These are phyloP conservation scores for Chlamydomonas reinhardtii DNA, from an alignment of 163 green algal genomes.

Conservation along the genomic window DNA sequence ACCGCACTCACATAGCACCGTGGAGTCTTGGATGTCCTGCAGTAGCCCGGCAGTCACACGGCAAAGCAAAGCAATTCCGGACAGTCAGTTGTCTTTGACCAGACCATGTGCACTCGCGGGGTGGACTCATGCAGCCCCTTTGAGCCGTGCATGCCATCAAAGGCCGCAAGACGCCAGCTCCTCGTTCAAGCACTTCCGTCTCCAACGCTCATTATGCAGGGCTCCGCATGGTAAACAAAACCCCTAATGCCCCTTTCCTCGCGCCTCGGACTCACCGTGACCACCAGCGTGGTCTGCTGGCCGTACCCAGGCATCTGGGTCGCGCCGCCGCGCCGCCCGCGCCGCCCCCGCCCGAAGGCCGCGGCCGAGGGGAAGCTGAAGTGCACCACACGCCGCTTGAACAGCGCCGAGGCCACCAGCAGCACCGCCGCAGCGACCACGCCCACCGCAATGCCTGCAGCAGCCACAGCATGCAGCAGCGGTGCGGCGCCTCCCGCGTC, in stretches of 20 bases:
- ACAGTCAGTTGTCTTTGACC: too few relatives aligned
- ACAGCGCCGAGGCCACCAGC: neutral
- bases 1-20: slow-evolving; percentile 35
- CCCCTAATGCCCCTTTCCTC: too few relatives aligned
- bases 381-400: neutral
- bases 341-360: neutral
- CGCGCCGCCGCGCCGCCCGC: neutral
- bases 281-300: slow-evolving; percentile 41
- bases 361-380: neutral
- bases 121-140: too few relatives aligned
- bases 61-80: too few relatives aligned
- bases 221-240: too few relatives aligned
- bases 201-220: too few relatives aligned
- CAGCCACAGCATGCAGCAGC: neutral
- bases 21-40: slow-evolving; percentile 52
- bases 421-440: neutral
- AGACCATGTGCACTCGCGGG: too few relatives aligned
- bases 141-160: too few relatives aligned
- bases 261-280: slow-evolving; percentile 43
- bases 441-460: slow-evolving; percentile 9
- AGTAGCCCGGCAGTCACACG: neutral
- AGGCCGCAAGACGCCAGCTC: too few relatives aligned
- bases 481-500: too few relatives aligned
- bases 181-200: too few relatives aligned
- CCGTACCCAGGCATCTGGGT: slow-evolving; percentile 5